phyloP scores from a whole-genome alignment of 2,329 filamentous ascomycete species.

The Coniochaeta hoffmannii region DNA sequence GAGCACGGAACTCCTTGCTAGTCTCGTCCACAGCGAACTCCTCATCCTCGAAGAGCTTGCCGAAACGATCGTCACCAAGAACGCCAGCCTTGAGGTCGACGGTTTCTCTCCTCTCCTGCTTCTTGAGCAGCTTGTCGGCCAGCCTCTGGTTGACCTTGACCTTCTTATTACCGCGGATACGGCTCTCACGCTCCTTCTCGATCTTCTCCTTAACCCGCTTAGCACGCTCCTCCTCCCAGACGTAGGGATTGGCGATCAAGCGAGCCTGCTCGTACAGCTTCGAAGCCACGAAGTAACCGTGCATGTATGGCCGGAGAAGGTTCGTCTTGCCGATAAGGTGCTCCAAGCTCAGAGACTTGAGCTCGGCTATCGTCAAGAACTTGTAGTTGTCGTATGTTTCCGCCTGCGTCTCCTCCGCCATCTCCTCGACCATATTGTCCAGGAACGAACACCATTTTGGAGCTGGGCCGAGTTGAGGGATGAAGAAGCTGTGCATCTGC shows the following conservation, averaged over 20 bases:
- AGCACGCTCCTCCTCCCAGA: slow-evolving; percentile 85
- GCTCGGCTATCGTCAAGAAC: slow-evolving; percentile 83
- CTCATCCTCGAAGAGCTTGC: slow-evolving; percentile 81
- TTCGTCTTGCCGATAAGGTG: slow-evolving; percentile 89
- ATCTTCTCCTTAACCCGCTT: slow-evolving; percentile 94
- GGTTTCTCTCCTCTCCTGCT: slow-evolving; percentile 51
- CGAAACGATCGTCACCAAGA: slow-evolving; percentile 81
- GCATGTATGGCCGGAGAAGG: slow-evolving; percentile 92
- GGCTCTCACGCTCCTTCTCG: slow-evolving; percentile 90
- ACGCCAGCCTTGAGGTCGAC: slow-evolving; percentile 57
- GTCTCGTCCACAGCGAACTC: slow-evolving; percentile 89
- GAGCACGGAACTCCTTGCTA: slow-evolving; percentile 75
- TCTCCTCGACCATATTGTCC: slow-evolving; percentile 96
- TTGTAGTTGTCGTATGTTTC: slow-evolving; percentile 99
- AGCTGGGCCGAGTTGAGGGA: slow-evolving; percentile 86
- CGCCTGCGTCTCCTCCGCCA: slow-evolving; percentile 74
- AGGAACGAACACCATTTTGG: slow-evolving; percentile 95
- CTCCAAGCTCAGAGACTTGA: slow-evolving; percentile 76
- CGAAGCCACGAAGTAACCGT: slow-evolving; percentile 95
- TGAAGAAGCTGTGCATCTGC: slow-evolving; percentile 60
- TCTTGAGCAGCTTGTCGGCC: slow-evolving; percentile 66
- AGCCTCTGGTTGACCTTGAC: slow-evolving; percentile 89
- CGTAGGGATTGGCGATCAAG: slow-evolving; percentile 86
- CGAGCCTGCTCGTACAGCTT: slow-evolving; percentile 92
- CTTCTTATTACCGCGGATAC: slow-evolving; percentile 92